phyloP scores from a whole-genome alignment of 768 basidiomycete genomes.

The Leucocoprinus leucothites region DNA sequence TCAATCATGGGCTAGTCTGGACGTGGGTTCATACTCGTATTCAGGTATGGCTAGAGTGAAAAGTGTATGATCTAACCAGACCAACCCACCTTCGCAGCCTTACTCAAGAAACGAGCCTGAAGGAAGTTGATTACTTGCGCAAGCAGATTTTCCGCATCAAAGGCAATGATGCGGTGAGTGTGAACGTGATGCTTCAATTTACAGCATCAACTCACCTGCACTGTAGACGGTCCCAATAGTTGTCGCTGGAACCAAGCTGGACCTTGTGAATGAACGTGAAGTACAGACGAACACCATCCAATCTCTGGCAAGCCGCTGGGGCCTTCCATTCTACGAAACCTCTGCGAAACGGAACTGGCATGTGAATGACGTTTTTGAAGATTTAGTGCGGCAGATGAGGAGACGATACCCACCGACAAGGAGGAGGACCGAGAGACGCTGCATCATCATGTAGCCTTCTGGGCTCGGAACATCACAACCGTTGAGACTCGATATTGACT shows the following conservation, averaged over 20 bases:
- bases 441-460: constrained; percentile 39
- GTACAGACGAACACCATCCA: constrained; percentile 65
- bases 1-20: constrained; percentile 43
- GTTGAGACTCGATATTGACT: too few relatives aligned
- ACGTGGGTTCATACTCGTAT: constrained; percentile 79
- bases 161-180: constrained; percentile 56
- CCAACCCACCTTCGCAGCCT: constrained; percentile 42
- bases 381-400: constrained; percentile 74
- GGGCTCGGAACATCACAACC: background rate
- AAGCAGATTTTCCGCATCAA: constrained; percentile 82
- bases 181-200: background rate
- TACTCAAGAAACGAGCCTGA: constrained; percentile 77
- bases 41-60: constrained; percentile 48
- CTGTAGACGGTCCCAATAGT: constrained; percentile 70
- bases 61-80: background rate
- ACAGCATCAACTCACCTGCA: background rate
- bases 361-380: constrained; percentile 74
- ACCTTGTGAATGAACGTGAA: constrained; percentile 78
- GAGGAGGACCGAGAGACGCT: constrained; percentile 27
- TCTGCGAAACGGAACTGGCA: constrained; percentile 88
- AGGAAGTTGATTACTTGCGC: constrained; percentile 75
- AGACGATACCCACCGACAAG: constrained; percentile 53
- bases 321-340: constrained; percentile 79
- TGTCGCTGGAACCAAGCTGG: constrained; percentile 83
- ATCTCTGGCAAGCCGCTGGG: constrained; percentile 62